These are phyloP conservation scores for Coccomyxa sp. DNA, from an alignment of 139 green algal species.

Conservation along the genomic window DNA sequence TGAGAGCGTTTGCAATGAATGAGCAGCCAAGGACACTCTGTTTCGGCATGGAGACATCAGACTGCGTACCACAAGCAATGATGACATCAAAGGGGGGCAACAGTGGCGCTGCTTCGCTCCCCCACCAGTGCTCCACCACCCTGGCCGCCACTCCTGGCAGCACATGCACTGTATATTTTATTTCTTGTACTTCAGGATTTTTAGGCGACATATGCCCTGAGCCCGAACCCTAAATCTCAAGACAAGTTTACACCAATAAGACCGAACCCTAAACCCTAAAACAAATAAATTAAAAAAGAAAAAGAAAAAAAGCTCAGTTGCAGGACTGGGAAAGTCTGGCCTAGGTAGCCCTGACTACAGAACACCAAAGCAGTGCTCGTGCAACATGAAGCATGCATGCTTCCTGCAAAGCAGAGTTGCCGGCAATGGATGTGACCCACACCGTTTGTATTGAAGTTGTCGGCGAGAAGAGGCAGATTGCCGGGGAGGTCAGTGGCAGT, in stretches of 20 bases:
- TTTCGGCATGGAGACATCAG: neutral
- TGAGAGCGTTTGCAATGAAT: too few relatives aligned
- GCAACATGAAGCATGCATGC: too few relatives aligned
- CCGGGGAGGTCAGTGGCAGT: slow-evolving; percentile 50
- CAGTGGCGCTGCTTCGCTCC: slow-evolving; percentile 11
- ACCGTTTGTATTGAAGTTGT: slow-evolving; percentile 53
- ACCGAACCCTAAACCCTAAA: neutral
- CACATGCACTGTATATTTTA: neutral
- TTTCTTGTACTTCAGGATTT: neutral
- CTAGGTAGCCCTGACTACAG: too few relatives aligned
- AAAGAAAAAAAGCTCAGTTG: slow-evolving; percentile 12
- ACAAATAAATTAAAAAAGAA: neutral
- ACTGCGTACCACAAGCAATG: slow-evolving; percentile 36
- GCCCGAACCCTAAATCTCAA: neutral
- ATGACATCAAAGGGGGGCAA: slow-evolving; percentile 35
- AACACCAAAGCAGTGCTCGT: too few relatives aligned
- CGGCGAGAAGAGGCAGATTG: slow-evolving; percentile 54
- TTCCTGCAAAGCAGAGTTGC: too few relatives aligned
- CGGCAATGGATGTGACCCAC: neutral
- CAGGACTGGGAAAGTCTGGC: too few relatives aligned
- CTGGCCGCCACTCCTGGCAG: neutral
- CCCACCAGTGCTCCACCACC: slow-evolving; percentile 42
- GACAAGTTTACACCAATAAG: neutral
- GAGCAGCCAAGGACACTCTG: too few relatives aligned
- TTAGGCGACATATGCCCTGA: neutral